phyloP scores from a whole-genome alignment of 306 rosid species.

The Clitoria ternatea region DNA sequence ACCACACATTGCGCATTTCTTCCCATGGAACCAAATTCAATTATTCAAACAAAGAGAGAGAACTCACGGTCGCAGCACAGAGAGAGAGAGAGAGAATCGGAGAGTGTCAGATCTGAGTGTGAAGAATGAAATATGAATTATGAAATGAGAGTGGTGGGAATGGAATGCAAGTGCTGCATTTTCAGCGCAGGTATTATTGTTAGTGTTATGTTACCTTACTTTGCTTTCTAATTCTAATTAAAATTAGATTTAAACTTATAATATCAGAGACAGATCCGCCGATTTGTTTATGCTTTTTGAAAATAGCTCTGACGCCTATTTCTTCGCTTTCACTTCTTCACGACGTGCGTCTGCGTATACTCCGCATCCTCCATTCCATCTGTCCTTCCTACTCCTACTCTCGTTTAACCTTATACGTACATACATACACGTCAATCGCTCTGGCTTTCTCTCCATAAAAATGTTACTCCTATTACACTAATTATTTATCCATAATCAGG shows the following conservation, averaged over 20 bases:
- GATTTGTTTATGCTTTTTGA: background rate
- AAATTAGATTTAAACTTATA: background rate
- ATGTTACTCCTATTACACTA: no score
- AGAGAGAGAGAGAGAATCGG: slow-evolving; percentile 11
- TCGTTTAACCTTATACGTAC: background rate
- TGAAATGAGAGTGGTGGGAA: background rate
- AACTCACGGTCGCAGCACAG: slow-evolving; percentile 24
- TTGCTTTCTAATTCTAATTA: background rate
- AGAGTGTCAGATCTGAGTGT: slow-evolving; percentile 22
- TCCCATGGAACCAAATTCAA: background rate
- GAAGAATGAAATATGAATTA: background rate
- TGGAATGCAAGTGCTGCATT: background rate
- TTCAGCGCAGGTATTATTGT: slow-evolving; percentile 21
- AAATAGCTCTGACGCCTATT: slow-evolving; percentile 14
- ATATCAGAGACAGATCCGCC: background rate
- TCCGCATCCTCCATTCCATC: background rate
- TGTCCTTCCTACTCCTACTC: background rate
- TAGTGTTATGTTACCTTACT: background rate
- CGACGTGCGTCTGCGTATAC: slow-evolving; percentile 25
- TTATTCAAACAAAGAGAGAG: background rate
- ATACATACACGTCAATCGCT: background rate
- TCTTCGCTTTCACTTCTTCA: slow-evolving; percentile 26
- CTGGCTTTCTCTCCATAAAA: background rate
- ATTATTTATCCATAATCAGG: no score
- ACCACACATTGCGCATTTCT: slow-evolving; percentile 9